Base-by-base conservation (phyloP, 805 yeast genomes). In the Wickerhamiella kazuoi region DNA sequence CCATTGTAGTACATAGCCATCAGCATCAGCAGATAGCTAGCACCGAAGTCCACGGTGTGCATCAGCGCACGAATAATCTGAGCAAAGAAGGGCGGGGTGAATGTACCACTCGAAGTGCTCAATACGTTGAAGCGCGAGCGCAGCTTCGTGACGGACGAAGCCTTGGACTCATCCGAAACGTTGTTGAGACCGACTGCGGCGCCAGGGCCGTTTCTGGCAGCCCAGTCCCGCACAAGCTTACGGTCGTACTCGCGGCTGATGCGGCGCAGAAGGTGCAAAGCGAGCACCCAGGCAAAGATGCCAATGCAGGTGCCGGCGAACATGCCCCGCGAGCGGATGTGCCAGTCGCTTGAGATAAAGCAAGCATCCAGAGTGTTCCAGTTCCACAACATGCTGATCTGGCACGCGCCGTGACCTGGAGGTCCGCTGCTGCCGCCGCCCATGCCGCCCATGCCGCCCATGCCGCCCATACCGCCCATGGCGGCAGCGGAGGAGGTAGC, bases 301-400 rank as follows among this genome's bases (percentile, higher is more conserved):
- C 82, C 82, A 23, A 77, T 62, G 56, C 83, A 77, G 1, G 79
- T 65, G n/a, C 81, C 82, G 3, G 79, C 82, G 59, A 76, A 76
- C 56, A 65, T 72, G 1, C 76, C 77, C 40, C 60, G 61, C 2
- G 74, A 60, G 14, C 56, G 62, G 34, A 72, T 71, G 42, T 72
- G 79, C 84, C 84, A 76, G 23, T 75, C 58, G 34, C 54, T 60
- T 6, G 80, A 65, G 44, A 77, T 62, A 50, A 76, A 76, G 52
- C 82, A 77, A 4, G 76, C 59, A 46, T 76, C 75, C 21, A 75
- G 63, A 0, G 79, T 74, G 47, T 72, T 62, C 82, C 83, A 76
- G 53, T 76, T 77, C 82, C 83, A 77, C 43, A 72, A 55, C 83
- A 76, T 76, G 21, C 52, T 44, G 44, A 63, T 58, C 26, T 57